Evolutionary conservation across 1,284 basidiomycete species (phyloP), one percentile per base, ranked within the genome.

Genomic region (Trametes pubescens): DNA sequence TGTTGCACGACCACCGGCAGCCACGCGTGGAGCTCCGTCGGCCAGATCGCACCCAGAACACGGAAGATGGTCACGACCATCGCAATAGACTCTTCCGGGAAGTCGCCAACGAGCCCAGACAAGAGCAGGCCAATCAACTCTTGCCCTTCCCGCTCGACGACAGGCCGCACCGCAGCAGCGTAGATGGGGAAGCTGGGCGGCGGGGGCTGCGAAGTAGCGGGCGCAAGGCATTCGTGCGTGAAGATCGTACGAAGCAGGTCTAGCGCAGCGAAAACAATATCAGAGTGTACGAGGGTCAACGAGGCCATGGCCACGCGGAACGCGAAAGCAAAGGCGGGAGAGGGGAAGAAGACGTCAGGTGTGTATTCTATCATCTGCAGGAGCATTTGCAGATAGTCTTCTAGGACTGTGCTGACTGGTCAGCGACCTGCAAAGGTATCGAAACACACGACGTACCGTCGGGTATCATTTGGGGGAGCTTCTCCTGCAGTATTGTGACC

Each of bases 341-440:
- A 93, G 55, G 89, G 80, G 78, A 96, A 90, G 67, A 96, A 86
- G 43, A 94, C 80, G 62, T 92, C 86, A 1, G 96, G 94, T 1
- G 86, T 81, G 67, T 84, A 80, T 57, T 90, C 84, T 48, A 91
- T 76, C 72, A 95, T 82, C 66, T 91, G 88, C 62, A 91, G 77
- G 38, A 95, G 81, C 75, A 96, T 85, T 71, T 95, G 94, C 58
- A 96, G 77, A 72, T 97, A 99, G 76, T 99, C 98, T 76, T 99
- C 98, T 72, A 99, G 81, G 38, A 98, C 98, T 98, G 72, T 9
- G 59, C 61, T 34, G 32, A 7, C 26, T 4, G 2, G 40, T 40
- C 18, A 65, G 51, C 59, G 21, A 68, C 13, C 22, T 24, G 44
- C 16, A 8, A 5, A 16, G 5, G 22, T 6, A 14, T 3, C 24